These are phyloP conservation scores for Suhomyces terraborum DNA, from an alignment of 1,139 yeast genomes.

Conservation along the genomic window DNA sequence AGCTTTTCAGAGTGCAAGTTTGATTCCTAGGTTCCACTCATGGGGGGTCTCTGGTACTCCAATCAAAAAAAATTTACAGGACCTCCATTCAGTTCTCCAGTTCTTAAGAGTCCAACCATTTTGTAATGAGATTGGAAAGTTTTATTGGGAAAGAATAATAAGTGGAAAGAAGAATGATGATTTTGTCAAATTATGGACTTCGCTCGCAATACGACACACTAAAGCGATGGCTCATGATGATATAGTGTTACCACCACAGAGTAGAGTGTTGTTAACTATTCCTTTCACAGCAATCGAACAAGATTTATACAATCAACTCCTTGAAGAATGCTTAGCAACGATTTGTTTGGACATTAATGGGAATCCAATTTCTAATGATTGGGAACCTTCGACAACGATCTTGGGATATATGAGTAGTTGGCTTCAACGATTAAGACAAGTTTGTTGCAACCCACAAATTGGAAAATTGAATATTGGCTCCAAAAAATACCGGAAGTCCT, in stretches of 20 bases:
- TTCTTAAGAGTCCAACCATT: conserved; percentile 74
- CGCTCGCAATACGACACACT: conserved; percentile 73
- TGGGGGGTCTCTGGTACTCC: conserved; percentile 99
- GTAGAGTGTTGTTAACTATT: conserved; percentile 63
- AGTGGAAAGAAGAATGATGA: conserved; percentile 31
- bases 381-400: conserved; percentile 50
- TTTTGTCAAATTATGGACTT: conserved; percentile 49
- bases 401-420: conserved; percentile 58
- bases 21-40: conserved; percentile 81
- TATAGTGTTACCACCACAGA: conserved; percentile 75
- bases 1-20: conserved; percentile 76
- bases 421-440: conserved; percentile 69
- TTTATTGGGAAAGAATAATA: conserved; percentile 38
- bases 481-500: conserved; percentile 29
- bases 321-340: conserved; percentile 60
- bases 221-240: conserved; percentile 80
- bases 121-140: conserved; percentile 38
- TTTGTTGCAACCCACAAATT: conserved; percentile 81
- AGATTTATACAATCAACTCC: conserved; percentile 70
- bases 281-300: conserved; percentile 83
- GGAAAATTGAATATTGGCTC: conserved; percentile 44
- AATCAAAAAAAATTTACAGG: conserved; percentile 63
- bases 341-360: conserved; percentile 64
- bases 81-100: conserved; percentile 67
- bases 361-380: conserved; percentile 50